These are phyloP conservation scores for Dovyalis caffra DNA, from an alignment of 345 rosid genomes.

Conservation along the genomic window DNA sequence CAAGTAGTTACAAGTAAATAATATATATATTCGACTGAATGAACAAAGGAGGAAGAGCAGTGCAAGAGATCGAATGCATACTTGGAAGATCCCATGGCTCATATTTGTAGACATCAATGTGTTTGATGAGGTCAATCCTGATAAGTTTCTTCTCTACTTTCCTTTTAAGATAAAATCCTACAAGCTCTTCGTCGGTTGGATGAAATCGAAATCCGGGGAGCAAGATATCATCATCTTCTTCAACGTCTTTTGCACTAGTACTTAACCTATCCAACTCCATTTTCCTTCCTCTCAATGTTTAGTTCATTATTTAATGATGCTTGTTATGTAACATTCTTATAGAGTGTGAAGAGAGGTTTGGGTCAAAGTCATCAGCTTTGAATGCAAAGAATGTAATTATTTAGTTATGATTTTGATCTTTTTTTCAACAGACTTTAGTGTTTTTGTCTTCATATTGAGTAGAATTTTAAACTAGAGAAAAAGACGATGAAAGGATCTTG, in stretches of 20 bases:
- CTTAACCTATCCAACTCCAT: constrained; percentile 35
- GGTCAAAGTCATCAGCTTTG: background rate
- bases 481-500: background rate
- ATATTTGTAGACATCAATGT: constrained; percentile 46
- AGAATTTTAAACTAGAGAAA: background rate
- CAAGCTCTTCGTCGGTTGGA: constrained; percentile 56
- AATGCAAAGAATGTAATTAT: background rate
- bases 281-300: background rate
- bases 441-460: background rate
- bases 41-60: background rate
- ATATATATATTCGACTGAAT: background rate
- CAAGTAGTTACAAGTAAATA: background rate
- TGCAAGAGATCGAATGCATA: background rate
- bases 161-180: constrained; percentile 49
- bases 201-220: constrained; percentile 56
- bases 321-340: background rate
- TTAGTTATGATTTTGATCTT: background rate
- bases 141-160: constrained; percentile 49
- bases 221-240: constrained; percentile 22
- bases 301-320: background rate
- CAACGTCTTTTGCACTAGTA: constrained; percentile 5
- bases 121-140: constrained; percentile 43
- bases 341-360: background rate
- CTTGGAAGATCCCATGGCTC: constrained; percentile 65
- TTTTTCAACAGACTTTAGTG: background rate